phyloP scores from a whole-genome alignment of 129 eudicot genomes.

The Heracleum sosnowskyi region DNA sequence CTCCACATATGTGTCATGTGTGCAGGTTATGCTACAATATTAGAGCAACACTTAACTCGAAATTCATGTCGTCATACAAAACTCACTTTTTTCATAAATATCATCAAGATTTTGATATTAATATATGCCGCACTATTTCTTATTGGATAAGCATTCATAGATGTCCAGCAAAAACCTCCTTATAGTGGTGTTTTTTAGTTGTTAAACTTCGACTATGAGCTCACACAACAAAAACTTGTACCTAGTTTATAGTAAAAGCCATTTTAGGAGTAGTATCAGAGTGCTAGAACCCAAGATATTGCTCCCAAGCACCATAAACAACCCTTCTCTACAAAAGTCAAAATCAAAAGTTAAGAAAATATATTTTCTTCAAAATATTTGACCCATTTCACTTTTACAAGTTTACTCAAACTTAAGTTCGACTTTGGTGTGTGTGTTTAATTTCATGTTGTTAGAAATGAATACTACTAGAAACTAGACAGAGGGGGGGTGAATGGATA shows the following conservation, averaged over 20 bases:
- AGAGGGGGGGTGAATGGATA: no score
- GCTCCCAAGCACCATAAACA: conserved; percentile 76
- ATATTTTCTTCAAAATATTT: no score
- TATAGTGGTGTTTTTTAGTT: no score
- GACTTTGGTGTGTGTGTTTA: not conserved
- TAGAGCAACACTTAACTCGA: not conserved
- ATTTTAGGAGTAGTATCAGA: no score
- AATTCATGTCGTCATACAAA: not conserved
- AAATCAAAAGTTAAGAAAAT: no score
- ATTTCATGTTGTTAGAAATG: no score
- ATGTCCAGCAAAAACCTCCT: not conserved
- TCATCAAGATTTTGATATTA: not conserved
- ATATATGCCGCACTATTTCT: not conserved
- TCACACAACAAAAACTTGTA: no score
- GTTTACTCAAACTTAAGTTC: no score
- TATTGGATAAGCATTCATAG: not conserved
- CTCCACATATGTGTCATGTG: conserved; percentile 54
- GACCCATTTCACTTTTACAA: no score
- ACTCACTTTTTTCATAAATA: not conserved
- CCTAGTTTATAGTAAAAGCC: no score
- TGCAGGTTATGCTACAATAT: conserved; percentile 70
- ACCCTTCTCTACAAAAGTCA: conserved; percentile 45
- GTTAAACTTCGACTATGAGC: no score
- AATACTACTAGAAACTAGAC: no score
- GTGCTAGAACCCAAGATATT: conserved; percentile 27